A percentile compares a stretch with the other conserved stretches of the same genome.
These are phyloP conservation scores for Haplographium delicatum DNA, from an alignment of 495 filamentous ascomycete species.

Conservation along the genomic window DNA sequence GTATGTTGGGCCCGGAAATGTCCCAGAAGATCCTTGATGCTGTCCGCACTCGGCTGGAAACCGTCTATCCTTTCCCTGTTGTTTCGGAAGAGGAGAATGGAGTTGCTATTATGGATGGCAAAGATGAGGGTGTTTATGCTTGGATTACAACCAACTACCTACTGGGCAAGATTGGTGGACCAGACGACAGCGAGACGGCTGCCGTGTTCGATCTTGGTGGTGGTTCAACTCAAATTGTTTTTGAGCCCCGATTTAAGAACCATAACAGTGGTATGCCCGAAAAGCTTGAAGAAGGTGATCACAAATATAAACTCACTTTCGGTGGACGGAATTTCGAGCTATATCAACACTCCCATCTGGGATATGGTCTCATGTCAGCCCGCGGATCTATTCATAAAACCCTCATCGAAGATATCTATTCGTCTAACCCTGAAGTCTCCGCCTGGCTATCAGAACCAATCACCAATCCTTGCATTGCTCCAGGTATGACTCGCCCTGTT, in stretches of 20 bases:
- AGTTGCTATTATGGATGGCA: slow-evolving; percentile 93
- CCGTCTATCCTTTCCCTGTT: slow-evolving; percentile 86
- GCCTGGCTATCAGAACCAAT: slow-evolving; percentile 61
- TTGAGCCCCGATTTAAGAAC: slow-evolving; percentile 86
- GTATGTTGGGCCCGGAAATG: slow-evolving; percentile 75
- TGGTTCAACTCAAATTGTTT: slow-evolving; percentile 96
- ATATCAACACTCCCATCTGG: slow-evolving; percentile 98
- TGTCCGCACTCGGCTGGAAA: slow-evolving; percentile 80
- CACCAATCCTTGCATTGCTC: slow-evolving; percentile 82
- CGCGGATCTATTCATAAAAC: slow-evolving; percentile 75
- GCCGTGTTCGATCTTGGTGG: slow-evolving; percentile 95
- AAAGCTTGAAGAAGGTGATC: slow-evolving; percentile 79
- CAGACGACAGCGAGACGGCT: slow-evolving; percentile 83
- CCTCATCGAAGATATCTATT: slow-evolving; percentile 56
- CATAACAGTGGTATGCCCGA: slow-evolving; percentile 80
- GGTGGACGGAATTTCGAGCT: slow-evolving; percentile 85
- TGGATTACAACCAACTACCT: slow-evolving; percentile 99
- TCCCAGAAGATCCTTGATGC: slow-evolving; percentile 80
- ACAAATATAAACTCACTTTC: slow-evolving; percentile 91
- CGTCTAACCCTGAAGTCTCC: slow-evolving; percentile 39
- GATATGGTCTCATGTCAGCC: slow-evolving; percentile 93
- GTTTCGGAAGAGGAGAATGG: slow-evolving; percentile 78
- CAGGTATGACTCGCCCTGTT: slow-evolving; percentile 66
- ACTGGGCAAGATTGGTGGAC: slow-evolving; percentile 91
- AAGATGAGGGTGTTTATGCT: slow-evolving; percentile 94